phyloP scores from a whole-genome alignment of 495 filamentous ascomycete genomes.

The Daldinia grandis region DNA sequence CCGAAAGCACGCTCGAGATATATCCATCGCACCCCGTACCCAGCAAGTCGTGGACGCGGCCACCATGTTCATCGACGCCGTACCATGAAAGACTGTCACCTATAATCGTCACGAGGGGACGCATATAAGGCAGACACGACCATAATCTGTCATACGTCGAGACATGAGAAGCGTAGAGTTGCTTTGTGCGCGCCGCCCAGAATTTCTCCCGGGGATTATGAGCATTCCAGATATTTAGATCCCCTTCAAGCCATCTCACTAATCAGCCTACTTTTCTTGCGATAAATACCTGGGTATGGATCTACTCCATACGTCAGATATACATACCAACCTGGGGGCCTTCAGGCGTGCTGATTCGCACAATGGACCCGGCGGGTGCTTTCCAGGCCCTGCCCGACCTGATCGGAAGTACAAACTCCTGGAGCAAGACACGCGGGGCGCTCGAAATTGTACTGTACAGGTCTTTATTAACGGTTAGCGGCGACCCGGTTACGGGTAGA shows the following conservation, averaged over 20 bases:
- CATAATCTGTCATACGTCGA: conserved; percentile 74
- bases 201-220: conserved; percentile 79
- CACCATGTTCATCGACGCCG: conserved; percentile 61
- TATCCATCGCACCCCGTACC: conserved; percentile 83
- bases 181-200: conserved; percentile 80
- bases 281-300: not conserved
- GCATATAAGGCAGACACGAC: conserved; percentile 78
- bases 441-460: conserved; percentile 53
- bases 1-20: conserved; percentile 70
- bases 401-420: conserved; percentile 60
- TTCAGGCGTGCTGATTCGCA: conserved; percentile 74
- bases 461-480: conserved; percentile 53
- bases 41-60: conserved; percentile 75
- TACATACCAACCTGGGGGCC: conserved; percentile 72
- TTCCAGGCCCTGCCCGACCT: conserved; percentile 71
- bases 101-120: conserved; percentile 76
- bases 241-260: conserved; percentile 48
- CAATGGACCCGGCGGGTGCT: conserved; percentile 68
- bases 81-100: conserved; percentile 70
- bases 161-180: conserved; percentile 79
- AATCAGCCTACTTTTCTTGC: not conserved
- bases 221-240: conserved; percentile 82
- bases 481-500: conserved; percentile 53
- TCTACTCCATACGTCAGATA: not conserved
- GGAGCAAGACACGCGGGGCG: conserved; percentile 45